Evolutionary conservation across 768 basidiomycete genomes (phyloP).

Genomic region (Pisolithus marmoratus): DNA sequence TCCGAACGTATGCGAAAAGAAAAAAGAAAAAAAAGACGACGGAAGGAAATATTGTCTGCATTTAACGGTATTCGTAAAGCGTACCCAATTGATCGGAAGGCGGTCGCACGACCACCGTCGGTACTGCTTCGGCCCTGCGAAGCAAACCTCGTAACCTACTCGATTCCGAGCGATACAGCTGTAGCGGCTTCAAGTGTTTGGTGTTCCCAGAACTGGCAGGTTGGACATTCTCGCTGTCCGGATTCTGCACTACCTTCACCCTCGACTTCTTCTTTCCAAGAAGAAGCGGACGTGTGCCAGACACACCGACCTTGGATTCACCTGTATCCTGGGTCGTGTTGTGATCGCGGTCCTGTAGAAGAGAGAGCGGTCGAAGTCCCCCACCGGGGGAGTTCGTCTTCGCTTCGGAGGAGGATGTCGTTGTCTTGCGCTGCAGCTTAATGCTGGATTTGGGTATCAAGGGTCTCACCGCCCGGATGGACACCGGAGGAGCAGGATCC

Average conservation of each 20-base stretch:
- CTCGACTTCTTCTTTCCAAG: constrained; percentile 51
- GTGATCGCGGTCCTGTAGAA: constrained; percentile 52
- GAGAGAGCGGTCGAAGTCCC: constrained; percentile 56
- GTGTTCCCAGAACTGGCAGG: constrained; percentile 35
- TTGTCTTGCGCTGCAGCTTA: constrained; percentile 40
- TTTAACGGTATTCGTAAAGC: constrained; percentile 38
- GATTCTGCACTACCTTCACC: constrained; percentile 23
- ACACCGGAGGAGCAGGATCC: constrained; percentile 38
- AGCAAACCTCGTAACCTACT: constrained; percentile 54
- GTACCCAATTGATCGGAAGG: constrained; percentile 48
- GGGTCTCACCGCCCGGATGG: constrained; percentile 45
- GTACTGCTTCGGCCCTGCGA: constrained; percentile 50
- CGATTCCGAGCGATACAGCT: constrained; percentile 58
- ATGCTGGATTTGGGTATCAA: constrained; percentile 45
- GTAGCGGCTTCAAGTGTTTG: constrained; percentile 54
- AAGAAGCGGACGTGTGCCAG: constrained; percentile 48
- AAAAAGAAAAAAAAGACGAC: neutral
- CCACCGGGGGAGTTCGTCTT: constrained; percentile 38
- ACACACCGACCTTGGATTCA: constrained; percentile 1
- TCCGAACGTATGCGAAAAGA: too few relatives aligned
- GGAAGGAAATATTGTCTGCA: neutral
- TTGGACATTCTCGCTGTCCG: constrained; percentile 24
- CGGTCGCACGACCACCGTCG: constrained; percentile 56
- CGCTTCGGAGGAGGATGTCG: constrained; percentile 5
- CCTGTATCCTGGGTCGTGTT: constrained; percentile 23